Conservation (phyloP, 768 basidiomycete species). For the Macrocybe gigantea region DNA sequence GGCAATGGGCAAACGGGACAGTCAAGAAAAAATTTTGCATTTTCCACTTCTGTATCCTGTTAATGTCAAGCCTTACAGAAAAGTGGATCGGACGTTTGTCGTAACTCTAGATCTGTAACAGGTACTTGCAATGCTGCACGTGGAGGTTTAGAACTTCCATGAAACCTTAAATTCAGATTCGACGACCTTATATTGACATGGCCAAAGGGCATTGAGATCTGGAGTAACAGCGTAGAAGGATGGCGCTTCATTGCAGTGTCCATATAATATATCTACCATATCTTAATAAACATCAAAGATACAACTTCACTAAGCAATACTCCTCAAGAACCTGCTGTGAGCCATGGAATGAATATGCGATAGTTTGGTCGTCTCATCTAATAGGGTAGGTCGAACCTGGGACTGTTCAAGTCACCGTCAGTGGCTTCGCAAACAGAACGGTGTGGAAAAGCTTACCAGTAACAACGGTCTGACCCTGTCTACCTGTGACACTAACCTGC, state of each 20-base stretch:
- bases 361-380: conserved; percentile 55
- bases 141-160: no score
- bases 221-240: no score
- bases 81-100: no score
- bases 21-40: no score
- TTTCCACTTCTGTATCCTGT: no score
- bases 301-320: conserved; percentile 26
- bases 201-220: no score
- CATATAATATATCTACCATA: not conserved
- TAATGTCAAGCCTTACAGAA: no score
- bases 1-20: no score
- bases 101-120: no score
- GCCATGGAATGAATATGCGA: conserved; percentile 60
- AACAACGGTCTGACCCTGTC: conserved; percentile 56
- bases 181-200: no score
- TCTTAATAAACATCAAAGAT: not conserved
- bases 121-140: no score
- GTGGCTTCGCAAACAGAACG: conserved; percentile 13
- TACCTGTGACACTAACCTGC: conserved; percentile 50
- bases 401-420: conserved; percentile 26
- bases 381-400: conserved; percentile 36
- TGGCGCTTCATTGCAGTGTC: not conserved
- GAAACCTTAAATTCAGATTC: no score
- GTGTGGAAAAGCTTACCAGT: conserved; percentile 40
- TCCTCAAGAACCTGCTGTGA: conserved; percentile 59